Base-by-base conservation (phyloP, 2,329 filamentous ascomycete species). In the Neophaeococcomyces aloes region DNA sequence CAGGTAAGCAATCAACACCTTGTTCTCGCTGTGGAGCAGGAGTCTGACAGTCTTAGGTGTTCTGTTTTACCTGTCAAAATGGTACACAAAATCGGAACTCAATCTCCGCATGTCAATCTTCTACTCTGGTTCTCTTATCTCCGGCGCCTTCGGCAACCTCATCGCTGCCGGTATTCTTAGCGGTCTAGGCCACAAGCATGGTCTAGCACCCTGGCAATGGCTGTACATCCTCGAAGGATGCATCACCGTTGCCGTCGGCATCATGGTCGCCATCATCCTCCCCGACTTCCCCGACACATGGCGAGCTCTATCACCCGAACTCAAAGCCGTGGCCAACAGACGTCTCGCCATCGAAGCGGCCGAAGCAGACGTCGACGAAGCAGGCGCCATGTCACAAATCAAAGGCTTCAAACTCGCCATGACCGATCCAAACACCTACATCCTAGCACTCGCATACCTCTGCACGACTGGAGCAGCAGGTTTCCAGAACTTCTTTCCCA, bases 401-500 rank as follows among this genome's bases (percentile, higher is more conserved):
- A 61, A 59, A 14, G 71, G 72, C 14, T 57, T 74, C 48, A 73
- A 74, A 23, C 34, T 44, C 3, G 54, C 65, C 7, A 51, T 61
- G 13, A 47, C 48, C 1, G 58, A 59, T 29, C 55, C 52, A 15
- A 59, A 60, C 10, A 61, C 61, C 40, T 61, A 62, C 38, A 53
- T 63, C 6, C 65, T 71, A 8, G 66, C 68, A 4, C 45, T 71
- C 23, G 65, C 66, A 7, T 72, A 71, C 54, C 65, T 70, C 60
- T 59, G 63, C 48, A 69, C 71, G 44, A 70, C 66, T 1, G 69
- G 67, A 6, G 67, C 69, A 7, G 63, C 65, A 2, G 71, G 70
- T 1, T 73, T 75, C 55, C 71, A 75, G 44, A 73, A 75, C 57
- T 78, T 75, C 62, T 75, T 75, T 57, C 72, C 72, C 0, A 69